Evolutionary conservation across 1,284 basidiomycete species (phyloP), one percentile per base, ranked within the genome.

Genomic region (Takashimella tepidaria): DNA sequence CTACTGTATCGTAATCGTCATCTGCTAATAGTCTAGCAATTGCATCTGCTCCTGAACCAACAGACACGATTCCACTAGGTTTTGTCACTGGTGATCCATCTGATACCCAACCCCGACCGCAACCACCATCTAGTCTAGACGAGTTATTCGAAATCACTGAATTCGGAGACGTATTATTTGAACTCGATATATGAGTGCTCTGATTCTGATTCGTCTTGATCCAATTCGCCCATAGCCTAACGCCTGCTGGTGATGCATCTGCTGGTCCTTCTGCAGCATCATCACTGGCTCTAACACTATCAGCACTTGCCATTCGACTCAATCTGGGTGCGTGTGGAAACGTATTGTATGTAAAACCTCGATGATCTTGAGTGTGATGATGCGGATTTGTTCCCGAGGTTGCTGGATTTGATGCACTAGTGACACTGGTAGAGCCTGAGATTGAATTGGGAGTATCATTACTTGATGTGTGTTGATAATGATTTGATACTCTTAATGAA

Each of bases 161-260:
- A 37, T 8, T 8, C 8, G 31, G 31, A 8, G 31, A 37, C 16
- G 31, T 37, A 8, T 8, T 37, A 8, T 8, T 8, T 37, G 31
- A 37, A 16, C 16, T 37, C n/a, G n/a, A n/a, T n/a, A n/a, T n/a
- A n/a, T n/a, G n/a, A n/a, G n/a, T n/a, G n/a, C n/a, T n/a, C n/a
- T n/a, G n/a, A n/a, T n/a, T n/a, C n/a, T n/a, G n/a, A 16, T 37
- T 37, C 10, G 31, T 8, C 31, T 37, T 37, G 31, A 37, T 48
- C 70, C 70, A 70, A 5, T 61, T 60, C 5, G 67, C 66, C 66
- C 65, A 70, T 2, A 67, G 55, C 45, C 64, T 67, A 22, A 69
- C 55, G 25, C 66, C 68, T 1, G 64, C 55, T 2, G 64, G 65
- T 5, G 57, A 59, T 19, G 60, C 61, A 42, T 25, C 48, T 11